These are phyloP conservation scores for Mycena metata DNA, from an alignment of 768 basidiomycete species.

Conservation along the genomic window DNA sequence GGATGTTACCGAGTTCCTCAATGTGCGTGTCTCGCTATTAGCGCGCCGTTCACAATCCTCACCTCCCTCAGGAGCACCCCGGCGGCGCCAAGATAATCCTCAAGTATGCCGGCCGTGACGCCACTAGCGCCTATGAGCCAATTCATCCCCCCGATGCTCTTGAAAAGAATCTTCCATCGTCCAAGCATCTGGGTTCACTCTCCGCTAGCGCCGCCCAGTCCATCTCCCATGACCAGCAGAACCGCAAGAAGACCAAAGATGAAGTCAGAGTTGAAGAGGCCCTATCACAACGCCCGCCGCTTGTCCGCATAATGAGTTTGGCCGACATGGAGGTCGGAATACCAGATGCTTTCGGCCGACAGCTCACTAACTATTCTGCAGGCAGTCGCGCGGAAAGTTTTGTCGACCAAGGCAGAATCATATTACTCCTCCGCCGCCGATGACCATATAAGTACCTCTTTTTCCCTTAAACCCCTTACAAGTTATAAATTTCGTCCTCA, in stretches of 20 bases:
- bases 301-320: slow-evolving; percentile 79
- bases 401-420: slow-evolving; percentile 82
- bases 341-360: neutral
- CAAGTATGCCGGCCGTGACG: slow-evolving; percentile 88
- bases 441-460: slow-evolving; percentile 80
- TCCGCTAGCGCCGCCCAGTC: slow-evolving; percentile 58
- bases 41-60: slow-evolving; percentile 4
- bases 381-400: slow-evolving; percentile 78
- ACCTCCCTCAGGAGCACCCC: slow-evolving; percentile 71
- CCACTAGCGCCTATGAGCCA: slow-evolving; percentile 80
- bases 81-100: slow-evolving; percentile 88
- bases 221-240: slow-evolving; percentile 53
- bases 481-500: slow-evolving; percentile 44
- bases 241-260: slow-evolving; percentile 72
- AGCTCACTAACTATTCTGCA: slow-evolving; percentile 43
- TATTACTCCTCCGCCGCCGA: slow-evolving; percentile 92
- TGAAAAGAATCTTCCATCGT: slow-evolving; percentile 74
- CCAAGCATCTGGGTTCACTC: slow-evolving; percentile 81
- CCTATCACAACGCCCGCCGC: slow-evolving; percentile 70
- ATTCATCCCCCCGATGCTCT: slow-evolving; percentile 91
- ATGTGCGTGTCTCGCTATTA: slow-evolving; percentile 53
- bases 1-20: slow-evolving; percentile 85
- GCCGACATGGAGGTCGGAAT: slow-evolving; percentile 83
- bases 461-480: neutral
- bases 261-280: slow-evolving; percentile 77